Base-by-base conservation (phyloP, 164 flowering plant species). In the Liriodendron chinense region DNA sequence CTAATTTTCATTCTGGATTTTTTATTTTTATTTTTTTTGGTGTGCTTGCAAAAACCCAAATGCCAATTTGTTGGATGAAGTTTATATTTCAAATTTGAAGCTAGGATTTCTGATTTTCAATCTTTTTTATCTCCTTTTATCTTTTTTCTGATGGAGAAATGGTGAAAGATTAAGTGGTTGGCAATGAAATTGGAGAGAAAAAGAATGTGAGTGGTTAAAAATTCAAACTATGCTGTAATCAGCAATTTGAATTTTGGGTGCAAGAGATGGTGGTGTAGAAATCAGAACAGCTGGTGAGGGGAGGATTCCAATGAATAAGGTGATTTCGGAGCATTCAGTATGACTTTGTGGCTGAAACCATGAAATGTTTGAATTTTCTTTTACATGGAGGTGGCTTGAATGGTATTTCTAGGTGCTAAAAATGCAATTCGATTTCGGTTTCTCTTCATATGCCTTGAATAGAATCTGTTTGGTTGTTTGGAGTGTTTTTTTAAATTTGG, bases 351-450 rank as follows among this genome's bases (percentile, higher is more conserved):
- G n/a, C n/a, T 57, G 43, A 34, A 34, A 34, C 43, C 43, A 34
- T 34, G 43, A 34, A 34, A 13, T 13, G 62, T 57, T 57, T 13
- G 20, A 57, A 57, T 57, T 57, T 57, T 57, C 18, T 13, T 57
- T 20, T 13, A 13, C 3, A 3, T 57, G 62, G 62, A 57, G 20
- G n/a, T 57, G 62, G 8, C 62, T 57, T 23, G 48, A 43, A 53
- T 65, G 70, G 22, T 53, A 16, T 20, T 65, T 57, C 7, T 49
- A 72, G 43, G 21, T 57, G 53, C 22, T 79, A 82, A 76, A 81
- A 82, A 79, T 66, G 50, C 57, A 50, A 69, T 8, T 70, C 73
- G 83, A 76, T 84, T 74, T 78, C 83, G 85, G 82, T 83, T 73
- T 85, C 74, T 76, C 74, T 47, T 65, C 73, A 80, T 75, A 72